These are phyloP conservation scores for Fraxinus greggii DNA, from an alignment of 305 asterid genomes.

Conservation along the genomic window DNA sequence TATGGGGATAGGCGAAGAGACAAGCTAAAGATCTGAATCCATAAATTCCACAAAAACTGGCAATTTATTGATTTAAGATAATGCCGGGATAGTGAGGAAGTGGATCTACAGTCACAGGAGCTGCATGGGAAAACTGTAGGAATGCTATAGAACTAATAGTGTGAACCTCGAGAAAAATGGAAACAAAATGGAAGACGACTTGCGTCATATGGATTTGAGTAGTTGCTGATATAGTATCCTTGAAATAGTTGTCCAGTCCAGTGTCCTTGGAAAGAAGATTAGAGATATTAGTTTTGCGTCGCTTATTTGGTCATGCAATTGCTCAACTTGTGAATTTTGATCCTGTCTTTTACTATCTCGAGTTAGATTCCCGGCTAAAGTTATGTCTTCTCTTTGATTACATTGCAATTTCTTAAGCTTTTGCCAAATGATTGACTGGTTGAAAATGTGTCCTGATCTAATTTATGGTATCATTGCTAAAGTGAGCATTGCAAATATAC, in stretches of 20 bases:
- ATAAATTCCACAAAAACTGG: too few relatives aligned
- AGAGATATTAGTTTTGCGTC: background rate
- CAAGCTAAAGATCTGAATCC: background rate
- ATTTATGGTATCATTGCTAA: background rate
- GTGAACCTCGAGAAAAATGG: background rate
- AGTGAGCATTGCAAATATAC: background rate
- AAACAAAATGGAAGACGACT: background rate
- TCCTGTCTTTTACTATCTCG: background rate
- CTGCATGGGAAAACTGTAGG: background rate
- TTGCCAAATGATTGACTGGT: background rate
- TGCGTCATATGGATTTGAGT: background rate
- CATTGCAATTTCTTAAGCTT: background rate
- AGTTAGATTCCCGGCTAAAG: background rate
- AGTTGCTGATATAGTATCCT: background rate
- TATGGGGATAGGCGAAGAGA: background rate
- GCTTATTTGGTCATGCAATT: background rate
- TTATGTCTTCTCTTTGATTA: background rate
- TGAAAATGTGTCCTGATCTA: background rate
- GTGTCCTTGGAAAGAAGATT: background rate
- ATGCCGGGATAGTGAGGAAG: background rate
- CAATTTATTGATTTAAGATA: background rate
- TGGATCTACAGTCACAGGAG: background rate
- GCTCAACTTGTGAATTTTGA: background rate
- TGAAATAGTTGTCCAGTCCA: background rate
- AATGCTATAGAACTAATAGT: background rate